Base-by-base conservation (phyloP, 352 stramenopile genomes). In the Phytophthora hybrid region DNA sequence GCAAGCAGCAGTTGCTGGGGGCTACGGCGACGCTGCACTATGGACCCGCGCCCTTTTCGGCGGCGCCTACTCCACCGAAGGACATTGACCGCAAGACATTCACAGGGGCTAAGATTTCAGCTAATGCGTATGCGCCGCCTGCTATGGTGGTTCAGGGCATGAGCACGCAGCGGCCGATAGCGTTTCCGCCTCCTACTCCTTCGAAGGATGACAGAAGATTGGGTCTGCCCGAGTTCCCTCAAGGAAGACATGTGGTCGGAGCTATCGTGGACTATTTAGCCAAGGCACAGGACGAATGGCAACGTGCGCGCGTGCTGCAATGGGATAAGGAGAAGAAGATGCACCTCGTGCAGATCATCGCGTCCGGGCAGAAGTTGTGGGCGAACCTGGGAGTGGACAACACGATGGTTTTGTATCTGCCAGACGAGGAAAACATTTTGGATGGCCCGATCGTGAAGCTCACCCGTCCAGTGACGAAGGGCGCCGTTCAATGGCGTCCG, bases 181-280 rank as follows among this genome's bases (percentile, higher is more conserved):
- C 83, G 32, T 95, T 90, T 57, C 87, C 87, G 5, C 81, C 80
- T 14, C 34, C 65, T 58, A 19, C 31, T n/a, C 10, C 49, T 4
- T 59, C 53, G n/a, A 19, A 53, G 21, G 57, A 57, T 5, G 62
- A 86, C 19, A 66, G 79, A 18, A 76, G 66, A 56, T 34, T 91
- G 26, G 87, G 81, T 16, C 26, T 93, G 18, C 87, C 88, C 0
- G 34, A 74, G 23, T 93, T 96, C 46, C 89, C 87, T 1, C 66
- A 84, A 4, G 78, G 71, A 11, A 70, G 78, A 3, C 76, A 67
- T 14, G 66, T 88, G 5, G 66, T 94, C 23, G 88, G 87, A 51
- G 88, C 82, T 60, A 91, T 94, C 16, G 85, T 96, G 39, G 89
- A 96, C 31, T 93, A 90, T 71, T 74, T 91, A 23, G 72, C 79